A percentile compares a stretch with the other conserved stretches of the same genome.
Evolutionary conservation across 2,329 filamentous ascomycete species (phyloP).

Genomic region (Ascochyta clinopodiicola): DNA sequence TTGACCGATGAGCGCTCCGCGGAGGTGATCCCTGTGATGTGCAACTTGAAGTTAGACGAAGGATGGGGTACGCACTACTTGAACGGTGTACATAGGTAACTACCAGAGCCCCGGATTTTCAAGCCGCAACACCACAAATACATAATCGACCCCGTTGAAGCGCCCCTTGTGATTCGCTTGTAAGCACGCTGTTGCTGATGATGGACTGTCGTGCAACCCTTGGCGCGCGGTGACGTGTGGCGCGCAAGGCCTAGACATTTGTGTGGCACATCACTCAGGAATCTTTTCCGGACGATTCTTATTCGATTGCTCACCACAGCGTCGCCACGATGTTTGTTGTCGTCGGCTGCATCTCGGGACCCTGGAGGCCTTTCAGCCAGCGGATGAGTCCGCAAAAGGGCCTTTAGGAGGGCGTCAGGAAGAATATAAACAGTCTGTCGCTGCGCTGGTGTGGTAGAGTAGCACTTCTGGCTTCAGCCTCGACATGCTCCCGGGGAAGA

Average conservation of each 20-base stretch:
- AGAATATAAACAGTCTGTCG: slow-evolving; percentile 38
- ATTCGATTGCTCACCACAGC: slow-evolving; percentile 30
- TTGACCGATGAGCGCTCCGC: slow-evolving; percentile 20
- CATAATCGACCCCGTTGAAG: neutral
- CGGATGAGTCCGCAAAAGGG: slow-evolving; percentile 42
- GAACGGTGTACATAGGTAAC: slow-evolving; percentile 3
- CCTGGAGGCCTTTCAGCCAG: slow-evolving; percentile 19
- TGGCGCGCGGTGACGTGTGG: slow-evolving; percentile 21
- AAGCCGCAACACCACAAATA: slow-evolving; percentile 19
- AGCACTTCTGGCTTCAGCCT: neutral
- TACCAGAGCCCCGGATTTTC: slow-evolving; percentile 5
- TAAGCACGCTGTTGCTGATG: neutral
- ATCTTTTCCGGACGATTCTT: slow-evolving; percentile 24
- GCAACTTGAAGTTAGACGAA: slow-evolving; percentile 20
- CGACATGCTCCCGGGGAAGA: neutral
- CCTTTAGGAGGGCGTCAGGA: slow-evolving; percentile 33
- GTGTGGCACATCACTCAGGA: slow-evolving; percentile 14
- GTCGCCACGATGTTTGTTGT: slow-evolving; percentile 21
- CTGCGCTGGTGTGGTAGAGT: slow-evolving; percentile 12
- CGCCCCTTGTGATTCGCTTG: neutral
- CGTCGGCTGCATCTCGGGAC: slow-evolving; percentile 38
- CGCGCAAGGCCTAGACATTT: slow-evolving; percentile 16
- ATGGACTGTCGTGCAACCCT: neutral
- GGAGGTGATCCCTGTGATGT: slow-evolving; percentile 21
- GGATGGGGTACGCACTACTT: slow-evolving; percentile 19